phyloP scores from a whole-genome alignment of 305 asterid species.

The Caryopteris hybrid region DNA sequence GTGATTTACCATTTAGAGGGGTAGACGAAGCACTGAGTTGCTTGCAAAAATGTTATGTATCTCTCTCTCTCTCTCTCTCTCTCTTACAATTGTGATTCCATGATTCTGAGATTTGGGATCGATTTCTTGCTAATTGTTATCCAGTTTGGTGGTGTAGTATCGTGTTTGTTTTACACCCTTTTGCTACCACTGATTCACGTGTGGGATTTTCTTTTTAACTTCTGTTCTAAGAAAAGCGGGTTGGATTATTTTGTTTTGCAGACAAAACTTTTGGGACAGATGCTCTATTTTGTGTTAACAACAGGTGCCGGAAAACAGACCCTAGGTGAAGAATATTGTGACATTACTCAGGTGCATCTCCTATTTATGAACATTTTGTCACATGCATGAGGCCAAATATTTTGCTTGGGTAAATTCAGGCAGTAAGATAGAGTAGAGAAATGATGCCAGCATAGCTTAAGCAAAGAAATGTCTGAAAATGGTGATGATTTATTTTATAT shows the following conservation, averaged over 20 bases:
- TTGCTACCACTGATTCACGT: not conserved
- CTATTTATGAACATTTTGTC: not conserved
- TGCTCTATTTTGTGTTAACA: constrained; percentile 85
- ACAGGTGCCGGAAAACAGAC: constrained; percentile 98
- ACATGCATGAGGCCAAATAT: not conserved
- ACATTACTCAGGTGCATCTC: constrained; percentile 73
- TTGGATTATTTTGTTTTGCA: constrained; percentile 27
- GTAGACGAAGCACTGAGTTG: not conserved
- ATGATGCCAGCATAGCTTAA: not conserved
- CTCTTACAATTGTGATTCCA: not conserved
- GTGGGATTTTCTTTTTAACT: not conserved
- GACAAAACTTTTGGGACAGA: constrained; percentile 96
- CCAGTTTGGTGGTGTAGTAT: not conserved
- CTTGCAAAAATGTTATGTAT: not conserved
- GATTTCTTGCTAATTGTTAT: not conserved
- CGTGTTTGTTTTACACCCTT: not conserved
- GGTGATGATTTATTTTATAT: not conserved
- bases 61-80: not conserved
- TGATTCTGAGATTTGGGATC: not conserved
- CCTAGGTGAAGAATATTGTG: constrained; percentile 97
- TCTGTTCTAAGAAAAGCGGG: constrained; percentile 4
- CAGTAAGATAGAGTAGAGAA: not conserved
- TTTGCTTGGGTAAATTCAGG: not conserved
- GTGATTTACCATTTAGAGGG: not conserved
- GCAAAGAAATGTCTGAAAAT: not conserved